These are phyloP conservation scores for Astrocystis sublimbata DNA, from an alignment of 495 filamentous ascomycete genomes.

Conservation along the genomic window DNA sequence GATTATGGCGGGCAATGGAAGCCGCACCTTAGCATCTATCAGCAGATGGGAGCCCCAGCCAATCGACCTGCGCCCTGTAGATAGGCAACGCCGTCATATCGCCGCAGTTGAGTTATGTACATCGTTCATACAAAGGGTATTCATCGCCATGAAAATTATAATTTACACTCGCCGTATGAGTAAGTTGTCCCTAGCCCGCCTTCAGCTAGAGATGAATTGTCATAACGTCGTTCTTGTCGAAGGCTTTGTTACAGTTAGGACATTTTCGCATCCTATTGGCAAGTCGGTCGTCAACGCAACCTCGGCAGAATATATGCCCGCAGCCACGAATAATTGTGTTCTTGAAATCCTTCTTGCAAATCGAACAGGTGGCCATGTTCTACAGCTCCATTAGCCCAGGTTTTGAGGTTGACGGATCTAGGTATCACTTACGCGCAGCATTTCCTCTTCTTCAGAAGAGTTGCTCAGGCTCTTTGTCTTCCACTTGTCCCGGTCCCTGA, in stretches of 20 bases:
- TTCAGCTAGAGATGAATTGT: conserved; percentile 51
- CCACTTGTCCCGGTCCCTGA: conserved; percentile 77
- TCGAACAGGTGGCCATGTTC: conserved; percentile 84
- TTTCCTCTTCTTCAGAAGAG: conserved; percentile 77
- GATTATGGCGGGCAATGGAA: not conserved
- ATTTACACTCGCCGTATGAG: conserved; percentile 24
- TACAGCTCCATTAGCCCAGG: conserved; percentile 39
- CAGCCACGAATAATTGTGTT: conserved; percentile 90
- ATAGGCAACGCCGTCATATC: not conserved
- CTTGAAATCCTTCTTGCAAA: conserved; percentile 89
- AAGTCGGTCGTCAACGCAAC: conserved; percentile 84
- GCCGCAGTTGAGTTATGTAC: conserved; percentile 24
- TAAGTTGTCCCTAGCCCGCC: not conserved
- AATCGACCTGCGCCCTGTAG: conserved; percentile 1
- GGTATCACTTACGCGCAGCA: conserved; percentile 68
- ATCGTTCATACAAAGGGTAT: conserved; percentile 26
- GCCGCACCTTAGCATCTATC: conserved; percentile 7
- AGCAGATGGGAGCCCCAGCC: not conserved
- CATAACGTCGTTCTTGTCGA: conserved; percentile 88
- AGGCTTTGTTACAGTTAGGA: conserved; percentile 86
- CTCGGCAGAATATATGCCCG: conserved; percentile 93
- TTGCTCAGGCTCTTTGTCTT: conserved; percentile 78
- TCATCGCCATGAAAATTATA: conserved; percentile 22
- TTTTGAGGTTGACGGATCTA: not conserved
- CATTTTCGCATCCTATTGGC: conserved; percentile 90